Conservation (phyloP, 495 filamentous ascomycete species). For the Annulohypoxylon moriforme region DNA sequence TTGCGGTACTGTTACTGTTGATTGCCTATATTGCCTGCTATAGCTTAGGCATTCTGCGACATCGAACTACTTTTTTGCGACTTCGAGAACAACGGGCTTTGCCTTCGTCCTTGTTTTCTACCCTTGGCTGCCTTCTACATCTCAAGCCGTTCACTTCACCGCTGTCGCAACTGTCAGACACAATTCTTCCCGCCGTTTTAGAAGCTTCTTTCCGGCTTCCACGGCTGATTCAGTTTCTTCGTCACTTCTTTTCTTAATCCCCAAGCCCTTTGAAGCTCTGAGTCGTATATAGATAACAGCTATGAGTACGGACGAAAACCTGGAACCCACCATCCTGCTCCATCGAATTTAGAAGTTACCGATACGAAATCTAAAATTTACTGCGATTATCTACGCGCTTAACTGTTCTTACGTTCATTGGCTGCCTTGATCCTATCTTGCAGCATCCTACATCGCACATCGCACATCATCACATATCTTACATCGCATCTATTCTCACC, state of each 20-base stretch:
- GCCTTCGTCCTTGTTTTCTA: constrained; percentile 38
- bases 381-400: constrained; percentile 26
- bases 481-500: constrained; percentile 34
- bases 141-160: constrained; percentile 29
- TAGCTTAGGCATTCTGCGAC: constrained; percentile 33
- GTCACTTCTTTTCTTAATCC: constrained; percentile 15
- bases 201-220: constrained; percentile 50
- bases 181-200: constrained; percentile 40
- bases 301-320: constrained; percentile 44
- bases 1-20: not conserved
- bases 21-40: not conserved
- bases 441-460: constrained; percentile 9
- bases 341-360: constrained; percentile 30
- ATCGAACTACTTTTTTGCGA: constrained; percentile 45
- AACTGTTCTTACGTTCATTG: constrained; percentile 21
- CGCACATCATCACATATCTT: too few relatives aligned
- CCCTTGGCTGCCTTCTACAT: constrained; percentile 28
- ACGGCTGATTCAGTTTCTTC: constrained; percentile 42
- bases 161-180: constrained; percentile 43
- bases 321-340: constrained; percentile 47
- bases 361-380: constrained; percentile 22
- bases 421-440: constrained; percentile 19
- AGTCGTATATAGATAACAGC: constrained; percentile 46
- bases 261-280: constrained; percentile 33
- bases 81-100: constrained; percentile 51